Base-by-base conservation (phyloP, 805 yeast genomes). In the Pichia gijzeniarum region DNA sequence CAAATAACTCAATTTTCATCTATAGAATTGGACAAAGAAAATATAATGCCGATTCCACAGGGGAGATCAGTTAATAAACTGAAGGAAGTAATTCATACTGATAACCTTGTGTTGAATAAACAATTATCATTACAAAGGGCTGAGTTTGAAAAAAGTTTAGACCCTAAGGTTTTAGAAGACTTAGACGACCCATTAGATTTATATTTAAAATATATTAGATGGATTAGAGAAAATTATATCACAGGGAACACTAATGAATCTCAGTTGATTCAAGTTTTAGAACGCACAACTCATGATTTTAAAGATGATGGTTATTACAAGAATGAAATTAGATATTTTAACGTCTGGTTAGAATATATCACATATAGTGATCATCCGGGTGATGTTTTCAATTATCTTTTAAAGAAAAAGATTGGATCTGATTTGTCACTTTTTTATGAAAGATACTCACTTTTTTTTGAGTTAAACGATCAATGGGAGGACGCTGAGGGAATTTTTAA, bases 111-210 rank as follows among this genome's bases (percentile, higher is more conserved):
- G 8, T 44, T 53, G 20, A 41, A 47, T 18, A 43, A 43, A 3
- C 35, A 41, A 8, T 42, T 55, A 27, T 35, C 27, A 13, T 53
- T 59, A 8, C 71, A 77, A 53, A 59, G 82, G 38, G 60, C 64
- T 10, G 57, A 59, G 33, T 73, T 74, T 50, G 95, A 85, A 56
- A 54, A 56, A 2, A 63, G 60, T n/a, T 57, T 89, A 13, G 58
- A 59, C 9, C 68, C 59, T 0, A 47, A 49, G 3, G 16, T 68
- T 1, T 50, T 78, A 7, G 82, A 78, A 4, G 87, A 80, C 14
- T 60, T 79, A 35, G 96, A 89, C 64, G 96, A 90, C 60, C 96
- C 96, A 0, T 60, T 89, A 19, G 87, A 85, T 50, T 76, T 80
- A 1, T 88, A 74, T 61, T 51, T 87, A n/a, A 82, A 81, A 17